phyloP scores from a whole-genome alignment of 768 basidiomycete species.

The Phylloporus arenicola region DNA sequence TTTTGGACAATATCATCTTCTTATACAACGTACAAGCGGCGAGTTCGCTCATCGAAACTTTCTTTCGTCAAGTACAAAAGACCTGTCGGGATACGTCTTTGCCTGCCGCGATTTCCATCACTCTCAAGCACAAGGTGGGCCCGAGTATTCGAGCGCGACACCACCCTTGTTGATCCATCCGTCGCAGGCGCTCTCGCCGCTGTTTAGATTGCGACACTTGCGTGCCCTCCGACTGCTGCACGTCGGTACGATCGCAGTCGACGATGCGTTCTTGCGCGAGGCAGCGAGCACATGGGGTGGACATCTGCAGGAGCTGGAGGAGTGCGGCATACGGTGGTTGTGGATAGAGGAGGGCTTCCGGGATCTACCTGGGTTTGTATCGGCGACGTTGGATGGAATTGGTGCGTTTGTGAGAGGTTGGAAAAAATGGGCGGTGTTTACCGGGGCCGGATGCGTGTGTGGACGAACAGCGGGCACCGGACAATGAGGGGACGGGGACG shows the following conservation, averaged over 20 bases:
- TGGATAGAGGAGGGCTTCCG: slow-evolving; percentile 10
- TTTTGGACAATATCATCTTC: too few species aligned
- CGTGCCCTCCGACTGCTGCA: too few species aligned
- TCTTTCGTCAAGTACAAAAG: slow-evolving; percentile 20
- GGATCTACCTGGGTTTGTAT: slow-evolving; percentile 5
- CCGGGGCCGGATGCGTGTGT: not conserved
- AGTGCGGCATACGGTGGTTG: slow-evolving; percentile 27
- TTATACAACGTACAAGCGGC: too few species aligned
- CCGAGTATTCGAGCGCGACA: slow-evolving; percentile 14
- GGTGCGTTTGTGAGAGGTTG: too few species aligned
- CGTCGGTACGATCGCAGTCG: too few species aligned
- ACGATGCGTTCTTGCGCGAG: too few species aligned
- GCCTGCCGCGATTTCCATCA: slow-evolving; percentile 16
- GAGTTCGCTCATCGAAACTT: slow-evolving; percentile 13
- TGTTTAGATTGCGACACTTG: too few species aligned
- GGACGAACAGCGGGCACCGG: not conserved
- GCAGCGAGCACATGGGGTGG: slow-evolving; percentile 22
- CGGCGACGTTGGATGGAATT: not conserved
- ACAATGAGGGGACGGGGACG: not conserved
- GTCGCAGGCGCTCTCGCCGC: too few species aligned
- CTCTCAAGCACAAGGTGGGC: slow-evolving; percentile 25
- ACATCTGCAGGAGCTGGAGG: slow-evolving; percentile 22
- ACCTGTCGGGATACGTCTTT: slow-evolving; percentile 12
- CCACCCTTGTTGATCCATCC: slow-evolving; percentile 10
- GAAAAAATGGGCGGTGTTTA: slow-evolving; percentile 16